phyloP scores from a whole-genome alignment of 176 grass and related monocot genomes.

The Alopecurus myosuroides region DNA sequence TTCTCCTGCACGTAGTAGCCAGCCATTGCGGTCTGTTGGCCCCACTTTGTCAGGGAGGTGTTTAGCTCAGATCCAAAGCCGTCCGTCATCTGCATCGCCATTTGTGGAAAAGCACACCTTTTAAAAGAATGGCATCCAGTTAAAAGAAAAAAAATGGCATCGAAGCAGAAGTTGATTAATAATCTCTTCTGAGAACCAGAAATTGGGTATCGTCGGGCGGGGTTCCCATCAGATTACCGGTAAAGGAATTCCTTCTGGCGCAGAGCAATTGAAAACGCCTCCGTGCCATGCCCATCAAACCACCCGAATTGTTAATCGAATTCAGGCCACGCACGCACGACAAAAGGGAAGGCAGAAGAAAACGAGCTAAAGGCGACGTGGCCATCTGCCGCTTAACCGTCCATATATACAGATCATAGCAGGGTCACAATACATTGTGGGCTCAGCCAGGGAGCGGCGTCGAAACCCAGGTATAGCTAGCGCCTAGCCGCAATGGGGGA shows the following conservation, averaged over 20 bases:
- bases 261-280: slow-evolving; percentile 13
- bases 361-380: not conserved
- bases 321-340: not conserved
- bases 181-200: not conserved
- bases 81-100: too few relatives aligned
- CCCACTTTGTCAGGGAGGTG: not conserved
- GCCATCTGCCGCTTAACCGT: not conserved
- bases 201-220: not conserved
- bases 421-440: not conserved
- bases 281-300: slow-evolving; percentile 32
- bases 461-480: not conserved
- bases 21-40: too few relatives aligned
- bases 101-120: not conserved
- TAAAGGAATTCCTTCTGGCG: slow-evolving; percentile 33
- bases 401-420: slow-evolving; percentile 4
- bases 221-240: slow-evolving; percentile 50
- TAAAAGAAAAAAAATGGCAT: not conserved
- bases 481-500: slow-evolving; percentile 36
- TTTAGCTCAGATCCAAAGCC: too few relatives aligned
- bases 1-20: too few relatives aligned
- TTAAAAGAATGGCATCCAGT: not conserved
- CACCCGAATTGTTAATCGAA: not conserved
- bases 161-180: not conserved
- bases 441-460: not conserved
- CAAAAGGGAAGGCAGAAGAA: not conserved